phyloP scores from a whole-genome alignment of 2,329 filamentous ascomycete genomes.

The Davidsoniella eucalypti region DNA sequence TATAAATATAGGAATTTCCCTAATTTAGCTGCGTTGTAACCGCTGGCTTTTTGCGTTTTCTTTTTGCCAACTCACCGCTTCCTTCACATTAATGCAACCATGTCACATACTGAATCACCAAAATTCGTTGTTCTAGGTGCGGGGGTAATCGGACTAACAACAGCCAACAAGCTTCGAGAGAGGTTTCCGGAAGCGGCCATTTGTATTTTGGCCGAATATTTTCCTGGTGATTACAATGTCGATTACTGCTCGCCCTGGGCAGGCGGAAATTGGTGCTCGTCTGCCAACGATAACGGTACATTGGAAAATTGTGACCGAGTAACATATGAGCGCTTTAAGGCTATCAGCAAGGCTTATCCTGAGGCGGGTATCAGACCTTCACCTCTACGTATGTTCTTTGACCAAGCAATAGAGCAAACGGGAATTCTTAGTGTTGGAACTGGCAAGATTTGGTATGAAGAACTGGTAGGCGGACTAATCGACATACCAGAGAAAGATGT shows the following conservation, averaged over 20 bases:
- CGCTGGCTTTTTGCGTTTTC: too few species aligned
- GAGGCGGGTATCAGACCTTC: conserved; percentile 40
- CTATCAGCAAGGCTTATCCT: conserved; percentile 20
- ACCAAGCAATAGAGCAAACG: conserved; percentile 24
- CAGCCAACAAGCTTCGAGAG: conserved; percentile 39
- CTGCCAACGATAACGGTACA: conserved; percentile 30
- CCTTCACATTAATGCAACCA: too few species aligned
- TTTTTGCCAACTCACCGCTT: too few species aligned
- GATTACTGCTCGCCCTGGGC: conserved; percentile 74
- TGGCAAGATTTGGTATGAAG: conserved; percentile 25
- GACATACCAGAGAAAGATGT: conserved; percentile 18
- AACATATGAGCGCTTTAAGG: conserved; percentile 14
- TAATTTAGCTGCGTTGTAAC: too few species aligned
- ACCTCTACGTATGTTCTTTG: conserved; percentile 15
- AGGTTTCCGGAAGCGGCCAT: conserved; percentile 28
- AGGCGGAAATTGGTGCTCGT: conserved; percentile 48
- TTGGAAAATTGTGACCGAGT: conserved; percentile 14
- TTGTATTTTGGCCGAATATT: conserved; percentile 58
- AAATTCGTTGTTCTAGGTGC: conserved; percentile 27
- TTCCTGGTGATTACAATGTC: conserved; percentile 72
- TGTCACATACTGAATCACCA: background rate
- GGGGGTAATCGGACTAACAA: conserved; percentile 47
- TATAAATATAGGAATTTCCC: too few species aligned
- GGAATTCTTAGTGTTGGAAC: conserved; percentile 26
- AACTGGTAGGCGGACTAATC: conserved; percentile 22